Percentiles rank a stretch among this genome's conserved stretches.
phyloP scores from a whole-genome alignment of 495 filamentous ascomycete genomes.

The Talaromyces ruber region DNA sequence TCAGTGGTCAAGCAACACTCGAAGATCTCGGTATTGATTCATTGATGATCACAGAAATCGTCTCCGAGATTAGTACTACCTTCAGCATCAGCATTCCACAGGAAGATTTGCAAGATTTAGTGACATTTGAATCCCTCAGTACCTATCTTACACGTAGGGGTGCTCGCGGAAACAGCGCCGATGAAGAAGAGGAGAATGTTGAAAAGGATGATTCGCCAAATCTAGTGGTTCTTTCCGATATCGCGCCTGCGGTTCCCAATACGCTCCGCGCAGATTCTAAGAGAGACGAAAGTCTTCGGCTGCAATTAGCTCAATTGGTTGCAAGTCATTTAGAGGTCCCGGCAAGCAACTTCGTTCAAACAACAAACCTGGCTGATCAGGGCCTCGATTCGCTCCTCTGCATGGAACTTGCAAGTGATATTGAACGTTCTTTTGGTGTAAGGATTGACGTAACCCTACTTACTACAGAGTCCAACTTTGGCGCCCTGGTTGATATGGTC shows the following conservation, averaged over 20 bases:
- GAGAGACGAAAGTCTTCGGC: no score
- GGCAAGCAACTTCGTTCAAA: neutral
- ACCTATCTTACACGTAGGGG: no score
- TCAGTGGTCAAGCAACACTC: no score
- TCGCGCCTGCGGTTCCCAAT: no score
- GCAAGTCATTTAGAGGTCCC: neutral
- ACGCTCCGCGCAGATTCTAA: no score
- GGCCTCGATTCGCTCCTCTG: neutral
- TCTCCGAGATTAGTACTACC: constrained; percentile 18
- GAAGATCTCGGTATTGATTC: neutral
- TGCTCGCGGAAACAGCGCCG: no score
- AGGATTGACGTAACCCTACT: neutral
- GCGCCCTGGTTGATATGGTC: neutral
- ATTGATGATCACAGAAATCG: constrained; percentile 12
- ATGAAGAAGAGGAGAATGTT: no score
- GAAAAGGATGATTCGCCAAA: no score
- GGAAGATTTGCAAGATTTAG: neutral
- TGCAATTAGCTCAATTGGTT: neutral
- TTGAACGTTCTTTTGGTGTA: neutral
- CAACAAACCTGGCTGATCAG: neutral
- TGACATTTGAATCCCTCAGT: no score
- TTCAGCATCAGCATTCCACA: neutral
- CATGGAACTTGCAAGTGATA: neutral
- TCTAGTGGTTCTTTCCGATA: no score
- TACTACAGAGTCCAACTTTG: neutral